These are phyloP conservation scores for Anastatica hierochuntica DNA, from an alignment of 345 rosid genomes.

Conservation along the genomic window DNA sequence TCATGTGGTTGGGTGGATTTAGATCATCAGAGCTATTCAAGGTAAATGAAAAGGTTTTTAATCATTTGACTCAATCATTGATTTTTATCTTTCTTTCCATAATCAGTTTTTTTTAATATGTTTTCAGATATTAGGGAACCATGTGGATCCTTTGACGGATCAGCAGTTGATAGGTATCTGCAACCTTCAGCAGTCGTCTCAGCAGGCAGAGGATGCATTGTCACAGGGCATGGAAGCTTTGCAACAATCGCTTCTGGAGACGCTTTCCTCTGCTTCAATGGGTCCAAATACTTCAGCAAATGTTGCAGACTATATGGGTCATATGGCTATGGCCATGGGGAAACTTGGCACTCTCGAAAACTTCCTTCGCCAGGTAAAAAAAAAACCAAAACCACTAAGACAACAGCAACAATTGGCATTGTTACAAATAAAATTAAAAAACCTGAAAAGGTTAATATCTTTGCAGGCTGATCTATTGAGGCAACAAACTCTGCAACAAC, in stretches of 20 bases:
- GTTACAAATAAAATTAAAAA: background rate
- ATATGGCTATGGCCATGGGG: constrained; percentile 92
- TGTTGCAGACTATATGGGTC: constrained; percentile 83
- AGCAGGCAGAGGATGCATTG: constrained; percentile 93
- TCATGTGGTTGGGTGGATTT: constrained; percentile 98
- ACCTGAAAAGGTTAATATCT: background rate
- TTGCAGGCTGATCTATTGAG: constrained; percentile 84
- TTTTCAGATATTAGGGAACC: constrained; percentile 67
- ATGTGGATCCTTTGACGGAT: constrained; percentile 81
- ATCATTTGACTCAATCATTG: background rate
- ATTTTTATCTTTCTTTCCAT: background rate
- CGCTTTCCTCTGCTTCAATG: constrained; percentile 55
- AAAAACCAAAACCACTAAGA: background rate
- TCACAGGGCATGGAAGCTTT: constrained; percentile 97
- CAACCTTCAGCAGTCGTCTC: constrained; percentile 93
- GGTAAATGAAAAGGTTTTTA: constrained; percentile 28
- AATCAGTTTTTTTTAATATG: background rate
- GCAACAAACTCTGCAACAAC: constrained; percentile 85
- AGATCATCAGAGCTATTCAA: constrained; percentile 87
- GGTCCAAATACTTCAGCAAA: constrained; percentile 59
- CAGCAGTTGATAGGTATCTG: constrained; percentile 90
- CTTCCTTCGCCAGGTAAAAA: constrained; percentile 81
- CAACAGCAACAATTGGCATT: background rate
- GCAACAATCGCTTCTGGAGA: constrained; percentile 83
- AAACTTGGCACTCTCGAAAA: constrained; percentile 75